Conservation (phyloP, 2,329 filamentous ascomycete genomes). For the Tolypocladium amazonense region DNA sequence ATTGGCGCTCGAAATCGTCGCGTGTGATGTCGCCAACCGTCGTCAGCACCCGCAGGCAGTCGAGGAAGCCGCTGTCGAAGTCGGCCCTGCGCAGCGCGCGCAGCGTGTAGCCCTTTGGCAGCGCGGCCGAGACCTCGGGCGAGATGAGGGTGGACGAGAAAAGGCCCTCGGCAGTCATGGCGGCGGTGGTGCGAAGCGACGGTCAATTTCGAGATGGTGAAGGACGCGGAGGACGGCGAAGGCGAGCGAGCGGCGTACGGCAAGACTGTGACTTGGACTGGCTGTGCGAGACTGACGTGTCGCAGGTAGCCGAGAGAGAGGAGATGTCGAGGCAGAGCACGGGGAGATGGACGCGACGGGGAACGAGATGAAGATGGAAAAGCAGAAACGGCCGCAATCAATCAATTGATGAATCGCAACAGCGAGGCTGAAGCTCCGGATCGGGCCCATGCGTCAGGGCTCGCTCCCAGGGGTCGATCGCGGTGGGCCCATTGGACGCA, state of each 20-base stretch:
- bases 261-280: not conserved
- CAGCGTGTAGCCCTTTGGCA: constrained; percentile 74
- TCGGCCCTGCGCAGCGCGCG: constrained; percentile 72
- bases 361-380: not conserved
- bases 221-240: constrained; percentile 1
- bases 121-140: constrained; percentile 55
- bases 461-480: not conserved
- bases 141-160: constrained; percentile 73
- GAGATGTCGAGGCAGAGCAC: not conserved
- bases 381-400: not conserved
- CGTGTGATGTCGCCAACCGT: constrained; percentile 80
- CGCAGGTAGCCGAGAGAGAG: not conserved
- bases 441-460: not conserved
- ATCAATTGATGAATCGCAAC: not conserved
- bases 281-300: not conserved
- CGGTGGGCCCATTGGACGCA: not conserved
- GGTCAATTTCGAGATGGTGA: not conserved
- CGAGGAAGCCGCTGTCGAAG: constrained; percentile 74
- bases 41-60: constrained; percentile 83
- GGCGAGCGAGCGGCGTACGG: not conserved
- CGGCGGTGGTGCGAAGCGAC: constrained; percentile 4
- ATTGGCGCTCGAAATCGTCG: constrained; percentile 66
- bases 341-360: not conserved
- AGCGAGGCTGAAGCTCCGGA: not conserved
- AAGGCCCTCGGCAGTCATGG: constrained; percentile 42